These are phyloP conservation scores for Rauvolfia tetraphylla DNA, from an alignment of 257 asterid species.

Conservation along the genomic window DNA sequence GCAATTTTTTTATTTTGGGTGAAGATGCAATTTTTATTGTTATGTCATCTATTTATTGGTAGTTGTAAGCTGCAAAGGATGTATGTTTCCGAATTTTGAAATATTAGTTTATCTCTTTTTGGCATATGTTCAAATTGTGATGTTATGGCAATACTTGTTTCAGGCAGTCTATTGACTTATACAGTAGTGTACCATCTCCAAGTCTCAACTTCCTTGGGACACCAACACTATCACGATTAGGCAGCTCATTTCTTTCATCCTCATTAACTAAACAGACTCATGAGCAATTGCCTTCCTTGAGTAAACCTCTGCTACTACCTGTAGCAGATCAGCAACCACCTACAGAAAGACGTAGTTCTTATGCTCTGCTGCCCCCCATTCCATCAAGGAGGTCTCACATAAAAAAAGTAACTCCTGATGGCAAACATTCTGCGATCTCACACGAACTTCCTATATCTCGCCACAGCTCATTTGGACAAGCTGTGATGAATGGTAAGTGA, in stretches of 20 bases:
- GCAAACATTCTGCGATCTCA: constrained; percentile 43
- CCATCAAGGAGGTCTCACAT: constrained; percentile 53
- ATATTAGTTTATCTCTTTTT: neutral
- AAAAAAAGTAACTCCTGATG: constrained; percentile 39
- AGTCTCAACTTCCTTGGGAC: constrained; percentile 73
- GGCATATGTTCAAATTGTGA: neutral
- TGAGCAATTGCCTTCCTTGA: constrained; percentile 64
- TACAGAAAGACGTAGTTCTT: constrained; percentile 56
- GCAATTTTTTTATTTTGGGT: no score
- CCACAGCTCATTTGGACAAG: constrained; percentile 72
- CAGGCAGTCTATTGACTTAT: constrained; percentile 93
- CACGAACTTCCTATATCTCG: constrained; percentile 58
- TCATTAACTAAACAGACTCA: constrained; percentile 69
- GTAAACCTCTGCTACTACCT: constrained; percentile 60
- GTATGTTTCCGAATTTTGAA: neutral
- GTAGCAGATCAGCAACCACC: constrained; percentile 43
- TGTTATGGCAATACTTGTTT: constrained; percentile 17
- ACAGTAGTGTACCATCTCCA: constrained; percentile 87
- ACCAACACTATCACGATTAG: constrained; percentile 51
- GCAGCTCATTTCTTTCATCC: constrained; percentile 78
- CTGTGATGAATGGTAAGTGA: constrained; percentile 65
- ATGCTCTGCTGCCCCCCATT: constrained; percentile 55
- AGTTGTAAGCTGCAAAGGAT: neutral
- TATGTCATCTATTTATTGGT: no score
- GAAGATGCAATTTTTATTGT: neutral